These are phyloP conservation scores for Apiospora koreana DNA, from an alignment of 2,329 filamentous ascomycete genomes.

Conservation along the genomic window DNA sequence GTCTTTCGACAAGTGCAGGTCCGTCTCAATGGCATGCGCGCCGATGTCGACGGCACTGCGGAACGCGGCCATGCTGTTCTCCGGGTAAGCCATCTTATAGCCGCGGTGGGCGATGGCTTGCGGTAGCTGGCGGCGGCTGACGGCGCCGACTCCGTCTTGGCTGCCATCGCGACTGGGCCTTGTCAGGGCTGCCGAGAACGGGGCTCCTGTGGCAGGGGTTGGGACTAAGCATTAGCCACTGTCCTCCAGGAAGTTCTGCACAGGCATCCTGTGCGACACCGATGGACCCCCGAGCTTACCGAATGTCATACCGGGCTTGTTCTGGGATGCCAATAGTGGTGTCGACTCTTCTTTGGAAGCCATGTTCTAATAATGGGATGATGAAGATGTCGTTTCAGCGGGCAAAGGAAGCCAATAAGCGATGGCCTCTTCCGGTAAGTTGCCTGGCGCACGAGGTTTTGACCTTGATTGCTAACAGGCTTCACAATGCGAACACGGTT, in stretches of 20 bases:
- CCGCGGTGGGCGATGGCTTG: constrained; percentile 79
- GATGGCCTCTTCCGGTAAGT: neutral
- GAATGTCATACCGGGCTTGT: neutral
- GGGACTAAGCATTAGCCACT: neutral
- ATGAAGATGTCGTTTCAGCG: neutral
- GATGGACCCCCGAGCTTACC: constrained; percentile 10
- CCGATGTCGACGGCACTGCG: constrained; percentile 71
- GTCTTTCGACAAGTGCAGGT: constrained; percentile 81
- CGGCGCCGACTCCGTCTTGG: neutral
- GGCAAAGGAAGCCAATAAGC: neutral
- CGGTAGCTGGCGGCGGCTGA: constrained; percentile 44
- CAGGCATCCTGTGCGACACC: neutral
- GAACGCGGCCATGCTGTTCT: constrained; percentile 86
- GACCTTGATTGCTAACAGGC: neutral
- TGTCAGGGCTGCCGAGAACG: constrained; percentile 10
- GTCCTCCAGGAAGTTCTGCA: neutral
- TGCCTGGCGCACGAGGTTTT: neutral
- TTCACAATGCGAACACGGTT: neutral
- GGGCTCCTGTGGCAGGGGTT: neutral
- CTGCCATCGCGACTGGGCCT: neutral
- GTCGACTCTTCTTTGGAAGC: constrained; percentile 11
- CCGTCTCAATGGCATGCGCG: constrained; percentile 83
- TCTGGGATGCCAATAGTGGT: constrained; percentile 1
- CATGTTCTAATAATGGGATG: neutral
- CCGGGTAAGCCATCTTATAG: constrained; percentile 75